These are phyloP conservation scores for Bonia amplexicaulis DNA, from an alignment of 176 grass and related monocot genomes.

Conservation along the genomic window DNA sequence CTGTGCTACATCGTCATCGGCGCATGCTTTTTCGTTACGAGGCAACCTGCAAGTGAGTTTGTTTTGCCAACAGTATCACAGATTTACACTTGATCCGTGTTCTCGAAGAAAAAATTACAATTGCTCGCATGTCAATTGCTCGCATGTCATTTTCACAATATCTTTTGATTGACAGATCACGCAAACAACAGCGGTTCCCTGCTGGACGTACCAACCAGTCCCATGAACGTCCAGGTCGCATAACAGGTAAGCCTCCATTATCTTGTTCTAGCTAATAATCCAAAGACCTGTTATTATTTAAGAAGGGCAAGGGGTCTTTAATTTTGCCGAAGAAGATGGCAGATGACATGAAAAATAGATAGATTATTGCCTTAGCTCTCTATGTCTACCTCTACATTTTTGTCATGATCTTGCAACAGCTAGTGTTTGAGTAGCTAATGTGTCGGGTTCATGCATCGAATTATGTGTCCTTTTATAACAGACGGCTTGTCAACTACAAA, in stretches of 20 bases:
- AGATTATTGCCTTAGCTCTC: background rate
- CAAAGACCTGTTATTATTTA: background rate
- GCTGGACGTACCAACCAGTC: slow-evolving; percentile 22
- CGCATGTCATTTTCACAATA: background rate
- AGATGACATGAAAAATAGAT: background rate
- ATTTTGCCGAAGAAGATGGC: background rate
- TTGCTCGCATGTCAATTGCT: too few species aligned
- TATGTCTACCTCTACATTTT: background rate
- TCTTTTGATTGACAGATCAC: slow-evolving; percentile 9
- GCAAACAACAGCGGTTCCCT: slow-evolving; percentile 10
- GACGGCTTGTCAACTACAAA: background rate
- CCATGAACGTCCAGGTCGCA: slow-evolving; percentile 29
- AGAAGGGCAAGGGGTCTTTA: background rate
- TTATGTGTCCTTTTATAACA: background rate
- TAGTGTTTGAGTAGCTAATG: background rate
- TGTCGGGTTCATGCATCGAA: background rate
- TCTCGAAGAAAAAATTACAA: too few species aligned
- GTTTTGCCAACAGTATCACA: background rate
- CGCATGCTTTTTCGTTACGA: slow-evolving; percentile 74
- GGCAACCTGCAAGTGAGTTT: slow-evolving; percentile 51
- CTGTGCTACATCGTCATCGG: slow-evolving; percentile 79
- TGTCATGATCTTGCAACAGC: slow-evolving; percentile 6
- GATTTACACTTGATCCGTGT: background rate
- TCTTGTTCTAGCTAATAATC: slow-evolving; percentile 6
- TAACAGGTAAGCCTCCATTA: slow-evolving; percentile 36